A percentile compares a stretch with the other conserved stretches of the same genome.
Evolutionary conservation across 768 basidiomycete genomes (phyloP).

Genomic region (Leccinum rimulosum): DNA sequence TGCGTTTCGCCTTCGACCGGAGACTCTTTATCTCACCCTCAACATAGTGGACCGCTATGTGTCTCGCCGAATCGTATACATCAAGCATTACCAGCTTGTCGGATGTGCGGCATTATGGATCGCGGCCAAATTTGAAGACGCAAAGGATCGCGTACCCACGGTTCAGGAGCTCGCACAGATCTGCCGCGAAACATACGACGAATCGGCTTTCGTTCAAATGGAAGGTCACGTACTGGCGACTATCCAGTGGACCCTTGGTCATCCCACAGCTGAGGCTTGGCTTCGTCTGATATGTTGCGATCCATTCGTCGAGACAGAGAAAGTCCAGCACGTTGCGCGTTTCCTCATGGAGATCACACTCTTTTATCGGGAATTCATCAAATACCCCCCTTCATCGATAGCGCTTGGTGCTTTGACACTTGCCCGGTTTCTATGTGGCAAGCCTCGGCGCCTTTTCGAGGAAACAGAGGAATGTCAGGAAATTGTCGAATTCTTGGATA

Average conservation of each 20-base stretch:
- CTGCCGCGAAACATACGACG: conserved; percentile 96
- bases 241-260: conserved; percentile 94
- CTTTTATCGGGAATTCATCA: conserved; percentile 94
- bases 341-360: conserved; percentile 99
- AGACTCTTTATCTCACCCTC: conserved; percentile 96
- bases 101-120: conserved; percentile 99
- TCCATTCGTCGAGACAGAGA: conserved; percentile 75
- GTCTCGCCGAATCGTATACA: conserved; percentile 96
- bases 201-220: conserved; percentile 98
- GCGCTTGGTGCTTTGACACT: conserved; percentile 88
- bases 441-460: conserved; percentile 73
- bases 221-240: conserved; percentile 96
- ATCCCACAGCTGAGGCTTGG: conserved; percentile 98
- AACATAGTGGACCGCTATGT: conserved; percentile 99
- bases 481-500: conserved; percentile 84
- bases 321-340: conserved; percentile 92
- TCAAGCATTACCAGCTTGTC: conserved; percentile 99
- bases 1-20: conserved; percentile 94
- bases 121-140: conserved; percentile 98
- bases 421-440: conserved; percentile 84
- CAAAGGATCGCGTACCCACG: conserved; percentile 96
- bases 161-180: conserved; percentile 93
- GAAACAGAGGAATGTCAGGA: conserved; percentile 83
- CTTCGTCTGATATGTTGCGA: conserved; percentile 80
- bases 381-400: conserved; percentile 79